phyloP scores from a whole-genome alignment of 1,284 basidiomycete species.

The Tylopilus sp. region DNA sequence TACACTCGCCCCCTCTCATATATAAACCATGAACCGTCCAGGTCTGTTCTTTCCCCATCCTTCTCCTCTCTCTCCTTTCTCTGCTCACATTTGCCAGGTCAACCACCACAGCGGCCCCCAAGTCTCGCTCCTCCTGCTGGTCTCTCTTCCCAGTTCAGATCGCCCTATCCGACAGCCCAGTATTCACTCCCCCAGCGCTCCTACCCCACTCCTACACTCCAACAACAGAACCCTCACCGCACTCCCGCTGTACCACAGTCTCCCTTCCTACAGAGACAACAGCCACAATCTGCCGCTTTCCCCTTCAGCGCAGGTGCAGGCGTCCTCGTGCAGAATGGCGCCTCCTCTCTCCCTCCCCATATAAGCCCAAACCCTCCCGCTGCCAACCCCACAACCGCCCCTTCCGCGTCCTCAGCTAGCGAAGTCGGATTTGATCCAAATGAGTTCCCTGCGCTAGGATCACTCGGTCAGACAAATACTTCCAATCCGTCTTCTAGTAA shows the following conservation, averaged over 20 bases:
- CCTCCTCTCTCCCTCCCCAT: constrained; percentile 63
- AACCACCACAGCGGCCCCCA: constrained; percentile 82
- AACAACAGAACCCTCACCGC: constrained; percentile 66
- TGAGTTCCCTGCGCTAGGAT: constrained; percentile 87
- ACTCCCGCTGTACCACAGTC: constrained; percentile 69
- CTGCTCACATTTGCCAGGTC: constrained; percentile 57
- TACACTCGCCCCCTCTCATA: neutral
- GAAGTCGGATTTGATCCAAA: constrained; percentile 87
- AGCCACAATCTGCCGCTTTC: constrained; percentile 63
- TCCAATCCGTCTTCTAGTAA: constrained; percentile 46
- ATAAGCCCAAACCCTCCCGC: constrained; percentile 60
- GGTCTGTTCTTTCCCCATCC: constrained; percentile 26
- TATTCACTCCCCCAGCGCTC: constrained; percentile 74
- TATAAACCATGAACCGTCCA: constrained; percentile 42
- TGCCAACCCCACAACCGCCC: constrained; percentile 55
- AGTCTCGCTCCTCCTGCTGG: constrained; percentile 74
- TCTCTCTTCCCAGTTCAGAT: constrained; percentile 72
- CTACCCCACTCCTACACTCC: constrained; percentile 60
- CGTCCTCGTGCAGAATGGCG: constrained; percentile 66
- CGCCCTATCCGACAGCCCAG: constrained; percentile 62
- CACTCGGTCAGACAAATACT: constrained; percentile 55
- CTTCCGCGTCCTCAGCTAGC: constrained; percentile 71
- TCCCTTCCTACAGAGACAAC: constrained; percentile 69
- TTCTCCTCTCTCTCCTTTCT: neutral
- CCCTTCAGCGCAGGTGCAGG: constrained; percentile 58